Base-by-base conservation (phyloP, 441 rosid species). In the Pelargonium fulgidum region DNA sequence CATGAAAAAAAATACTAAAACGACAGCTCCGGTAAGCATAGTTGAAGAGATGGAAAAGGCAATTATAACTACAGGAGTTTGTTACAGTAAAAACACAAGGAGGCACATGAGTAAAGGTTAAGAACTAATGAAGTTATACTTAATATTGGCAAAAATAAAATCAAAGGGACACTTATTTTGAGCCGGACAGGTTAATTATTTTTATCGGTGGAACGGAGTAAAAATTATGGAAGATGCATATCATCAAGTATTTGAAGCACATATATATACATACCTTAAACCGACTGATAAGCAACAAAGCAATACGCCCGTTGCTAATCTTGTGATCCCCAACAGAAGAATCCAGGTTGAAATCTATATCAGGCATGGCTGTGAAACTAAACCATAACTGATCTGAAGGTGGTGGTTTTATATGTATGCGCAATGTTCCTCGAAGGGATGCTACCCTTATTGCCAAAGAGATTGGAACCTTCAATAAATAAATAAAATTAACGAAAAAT, bases 321-420 rank as follows among this genome's bases (percentile, higher is more conserved):
- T 87, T 94, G 78, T 84, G 94, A 68, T 92, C 99, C 75, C 98
- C 97, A 79, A 94, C 81, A 24, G 89, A 84, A 68, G 98, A 86
- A 74, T 84, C 94, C 64, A 92, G 85, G 65, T 81, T 80, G 66
- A 94, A 87, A 64, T 87, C 89, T 77, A 94, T 81, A 54, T 90
- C 89, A 11, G 99, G 99, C 96, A 83, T 89, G 72, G 89, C 86
- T 19, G 90, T 85, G 80, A 90, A 94, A 69, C 98, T 87, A 80
- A 78, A 87, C 98, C 99, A 94, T 77, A 92, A 71, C 67, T 85
- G 98, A 84, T 94, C 92, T 1, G 98, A 90, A 58, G 99, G 99
- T 70, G 98, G 99, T 13, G 97, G 97, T 79, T 92, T 90, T 76
- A 92, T 77, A 75, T 84, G 91, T 44, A 89, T 74, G 68, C 90